phyloP scores from a whole-genome alignment of 345 rosid species.

The Erodium maritimum region DNA sequence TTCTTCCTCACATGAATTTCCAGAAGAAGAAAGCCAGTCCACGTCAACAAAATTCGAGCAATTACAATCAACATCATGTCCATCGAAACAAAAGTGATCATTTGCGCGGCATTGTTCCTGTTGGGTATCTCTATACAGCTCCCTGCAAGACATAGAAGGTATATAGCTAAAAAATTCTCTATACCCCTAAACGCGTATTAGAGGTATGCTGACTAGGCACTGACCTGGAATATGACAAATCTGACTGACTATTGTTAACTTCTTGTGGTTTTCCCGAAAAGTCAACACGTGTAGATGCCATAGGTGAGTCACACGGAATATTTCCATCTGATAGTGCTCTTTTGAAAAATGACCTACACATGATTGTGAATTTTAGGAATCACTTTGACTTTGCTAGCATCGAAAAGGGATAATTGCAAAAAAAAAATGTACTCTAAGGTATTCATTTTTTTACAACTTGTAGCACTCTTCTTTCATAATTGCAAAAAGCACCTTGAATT shows the following conservation, averaged over 20 bases:
- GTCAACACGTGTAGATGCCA: constrained; percentile 15
- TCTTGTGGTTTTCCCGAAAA: constrained; percentile 24
- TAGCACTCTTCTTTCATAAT: too few relatives aligned
- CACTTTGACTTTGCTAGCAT: neutral
- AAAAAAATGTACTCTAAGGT: too few relatives aligned
- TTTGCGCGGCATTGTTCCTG: constrained; percentile 30
- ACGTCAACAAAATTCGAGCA: constrained; percentile 55
- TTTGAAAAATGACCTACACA: constrained; percentile 43
- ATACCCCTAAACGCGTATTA: too few relatives aligned
- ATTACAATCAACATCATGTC: constrained; percentile 43
- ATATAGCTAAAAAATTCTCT: constrained; percentile 24
- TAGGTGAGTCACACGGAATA: constrained; percentile 31
- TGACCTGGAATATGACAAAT: constrained; percentile 42
- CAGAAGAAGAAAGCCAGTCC: constrained; percentile 88
- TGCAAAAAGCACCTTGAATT: too few relatives aligned
- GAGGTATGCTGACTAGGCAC: neutral
- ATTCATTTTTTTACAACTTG: too few relatives aligned
- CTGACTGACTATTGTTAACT: constrained; percentile 36
- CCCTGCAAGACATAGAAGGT: constrained; percentile 16
- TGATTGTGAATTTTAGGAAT: neutral
- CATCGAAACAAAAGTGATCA: constrained; percentile 35
- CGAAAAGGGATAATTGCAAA: too few relatives aligned
- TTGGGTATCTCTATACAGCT: constrained; percentile 25
- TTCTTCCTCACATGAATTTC: constrained; percentile 77
- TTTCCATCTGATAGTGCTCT: constrained; percentile 85